These are phyloP conservation scores for Hypoxylon perforatum DNA, from an alignment of 495 filamentous ascomycete species.

Conservation along the genomic window DNA sequence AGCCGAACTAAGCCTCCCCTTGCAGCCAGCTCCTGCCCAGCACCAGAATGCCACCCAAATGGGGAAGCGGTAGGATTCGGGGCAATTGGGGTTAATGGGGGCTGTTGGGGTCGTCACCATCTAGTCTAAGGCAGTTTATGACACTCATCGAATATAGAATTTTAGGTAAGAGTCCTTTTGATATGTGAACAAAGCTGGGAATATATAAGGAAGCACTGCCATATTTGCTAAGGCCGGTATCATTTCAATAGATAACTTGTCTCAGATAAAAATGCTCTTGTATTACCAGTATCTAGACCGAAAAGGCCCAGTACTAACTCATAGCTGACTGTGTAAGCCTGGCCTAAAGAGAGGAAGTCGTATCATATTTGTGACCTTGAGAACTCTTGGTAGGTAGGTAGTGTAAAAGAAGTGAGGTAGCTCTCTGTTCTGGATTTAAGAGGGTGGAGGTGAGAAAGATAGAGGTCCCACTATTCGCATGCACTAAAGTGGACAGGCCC, in stretches of 20 bases:
- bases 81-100: not conserved
- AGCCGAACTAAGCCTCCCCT: slow-evolving; percentile 17
- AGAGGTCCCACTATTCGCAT: not conserved
- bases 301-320: not conserved
- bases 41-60: not conserved
- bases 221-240: not conserved
- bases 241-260: not conserved
- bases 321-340: not conserved
- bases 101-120: no score
- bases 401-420: not conserved
- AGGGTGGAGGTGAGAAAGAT: not conserved
- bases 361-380: not conserved
- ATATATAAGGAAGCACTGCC: not conserved
- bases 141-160: no score
- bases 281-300: not conserved
- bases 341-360: not conserved
- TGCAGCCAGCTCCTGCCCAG: slow-evolving; percentile 4
- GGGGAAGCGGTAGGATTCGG: slow-evolving; percentile 7
- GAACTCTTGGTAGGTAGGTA: no score
- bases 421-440: not conserved
- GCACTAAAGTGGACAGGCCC: slow-evolving; percentile 27
- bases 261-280: not conserved
- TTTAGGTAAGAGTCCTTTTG: no score
- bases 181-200: no score
- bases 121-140: no score